Conservation (phyloP, 192 early-diverging fungal species). For the Kickxella alabastrina region DNA sequence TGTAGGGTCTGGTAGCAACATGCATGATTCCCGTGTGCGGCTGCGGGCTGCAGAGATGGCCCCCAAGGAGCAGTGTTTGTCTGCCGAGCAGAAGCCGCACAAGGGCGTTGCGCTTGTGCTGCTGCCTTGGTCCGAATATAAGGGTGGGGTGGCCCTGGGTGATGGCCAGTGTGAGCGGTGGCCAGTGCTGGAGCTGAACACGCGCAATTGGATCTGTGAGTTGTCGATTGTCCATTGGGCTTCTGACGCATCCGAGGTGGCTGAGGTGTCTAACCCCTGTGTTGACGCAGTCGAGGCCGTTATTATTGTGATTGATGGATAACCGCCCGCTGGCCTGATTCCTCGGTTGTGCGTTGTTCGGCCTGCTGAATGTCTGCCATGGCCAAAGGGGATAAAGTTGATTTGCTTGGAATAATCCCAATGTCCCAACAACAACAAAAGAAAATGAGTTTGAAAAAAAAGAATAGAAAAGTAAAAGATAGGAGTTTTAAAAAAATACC, state of each 20-base stretch:
- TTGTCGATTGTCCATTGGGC: no score
- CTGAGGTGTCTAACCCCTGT: no score
- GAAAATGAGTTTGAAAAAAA: not conserved
- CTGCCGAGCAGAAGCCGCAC: constrained; percentile 14
- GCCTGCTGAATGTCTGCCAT: no score
- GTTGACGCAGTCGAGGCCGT: no score
- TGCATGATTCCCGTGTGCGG: constrained; percentile 13
- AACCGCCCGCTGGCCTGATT: no score
- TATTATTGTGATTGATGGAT: no score
- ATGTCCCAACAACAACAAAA: not conserved
- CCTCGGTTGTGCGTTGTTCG: no score
- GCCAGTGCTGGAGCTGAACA: no score
- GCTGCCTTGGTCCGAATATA: constrained; percentile 21
- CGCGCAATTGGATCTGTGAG: constrained; percentile 9
- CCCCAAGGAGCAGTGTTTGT: constrained; percentile 1
- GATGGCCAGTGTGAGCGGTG: constrained; percentile 26
- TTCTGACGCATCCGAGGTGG: no score
- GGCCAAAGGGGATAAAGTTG: no score
- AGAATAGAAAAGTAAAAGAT: not conserved
- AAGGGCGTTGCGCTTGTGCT: constrained; percentile 13
- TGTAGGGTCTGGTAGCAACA: constrained; percentile 14
- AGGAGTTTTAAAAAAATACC: not conserved
- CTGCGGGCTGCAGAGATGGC: constrained; percentile 9
- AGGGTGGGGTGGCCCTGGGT: constrained; percentile 30
- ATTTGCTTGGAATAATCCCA: no score